Evolutionary conservation across 148 eudicot genomes (phyloP), one percentile per base, ranked within the genome.

Genomic region (Simmondsia chinensis): DNA sequence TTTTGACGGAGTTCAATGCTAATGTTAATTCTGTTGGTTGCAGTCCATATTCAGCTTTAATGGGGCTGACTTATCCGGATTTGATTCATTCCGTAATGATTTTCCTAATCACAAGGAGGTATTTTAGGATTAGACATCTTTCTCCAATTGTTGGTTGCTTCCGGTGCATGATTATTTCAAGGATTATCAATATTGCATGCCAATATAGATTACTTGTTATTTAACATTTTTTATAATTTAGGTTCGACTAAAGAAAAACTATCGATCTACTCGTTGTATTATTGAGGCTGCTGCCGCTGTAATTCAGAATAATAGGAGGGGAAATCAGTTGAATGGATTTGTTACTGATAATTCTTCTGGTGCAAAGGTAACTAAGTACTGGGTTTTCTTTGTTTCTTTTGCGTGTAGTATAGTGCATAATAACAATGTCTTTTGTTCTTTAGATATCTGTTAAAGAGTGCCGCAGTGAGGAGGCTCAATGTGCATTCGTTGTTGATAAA

Each of bases 1-100:
- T n/a, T n/a, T n/a, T n/a, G n/a, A n/a, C n/a, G n/a, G n/a, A n/a
- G n/a, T n/a, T n/a, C n/a, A n/a, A n/a, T n/a, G n/a, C n/a, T n/a
- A n/a, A n/a, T n/a, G n/a, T n/a, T n/a, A n/a, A n/a, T n/a, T n/a
- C 42, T 33, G 15, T 47, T 51, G 60, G 14, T 25, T 69, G 73
- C 78, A 89, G 97, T 77, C 97, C 8, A 89, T 89, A 57, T 89
- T 89, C 56, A 73, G 95, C 70, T 89, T 89, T 50, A 89, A 84
- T 57, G 97, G 97, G 24, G 97, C 97, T 26, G 79, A 84, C 48
- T 39, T 68, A 34, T 80, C 70, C 66, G 97, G 97, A 56, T 89
- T 89, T 70, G 94, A 78, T 63, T 84, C 94, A 27, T 89, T 89
- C 30, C 86, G 95, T 16, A 80, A 61, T 66, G 97, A 89, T 75